Conservation (phyloP, 2,329 filamentous ascomycete genomes). For the Arthroderma sp. region DNA sequence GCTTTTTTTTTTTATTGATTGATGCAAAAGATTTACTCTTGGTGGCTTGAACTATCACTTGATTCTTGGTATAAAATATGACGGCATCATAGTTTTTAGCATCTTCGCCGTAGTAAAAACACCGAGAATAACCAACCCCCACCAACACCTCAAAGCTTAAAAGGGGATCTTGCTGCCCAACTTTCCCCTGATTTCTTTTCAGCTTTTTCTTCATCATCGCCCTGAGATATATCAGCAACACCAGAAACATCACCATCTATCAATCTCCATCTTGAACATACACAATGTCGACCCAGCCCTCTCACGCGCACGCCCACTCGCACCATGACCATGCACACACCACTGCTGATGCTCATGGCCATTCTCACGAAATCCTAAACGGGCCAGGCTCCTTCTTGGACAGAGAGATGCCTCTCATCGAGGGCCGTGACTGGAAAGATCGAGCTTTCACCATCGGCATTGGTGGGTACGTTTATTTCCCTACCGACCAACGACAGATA, state of each 20-base stretch:
- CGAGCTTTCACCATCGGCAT: conserved; percentile 95
- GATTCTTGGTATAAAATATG: too few relatives aligned
- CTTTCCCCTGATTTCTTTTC: too few relatives aligned
- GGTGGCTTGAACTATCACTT: too few relatives aligned
- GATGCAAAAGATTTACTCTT: too few relatives aligned
- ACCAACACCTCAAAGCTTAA: too few relatives aligned
- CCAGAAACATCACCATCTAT: too few relatives aligned
- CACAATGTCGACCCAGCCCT: not conserved
- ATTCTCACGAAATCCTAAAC: conserved; percentile 89
- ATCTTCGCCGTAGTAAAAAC: too few relatives aligned
- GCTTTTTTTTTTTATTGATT: too few relatives aligned
- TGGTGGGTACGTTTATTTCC: conserved; percentile 52
- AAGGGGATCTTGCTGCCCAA: too few relatives aligned
- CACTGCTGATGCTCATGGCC: conserved; percentile 58
- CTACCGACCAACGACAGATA: not conserved
- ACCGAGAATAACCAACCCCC: too few relatives aligned
- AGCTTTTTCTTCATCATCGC: too few relatives aligned
- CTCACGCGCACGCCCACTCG: conserved; percentile 6
- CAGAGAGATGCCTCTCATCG: conserved; percentile 85
- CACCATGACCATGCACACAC: conserved; percentile 45
- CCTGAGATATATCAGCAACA: not conserved
- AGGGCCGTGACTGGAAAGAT: conserved; percentile 75
- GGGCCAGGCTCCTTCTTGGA: conserved; percentile 82
- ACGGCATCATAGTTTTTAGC: too few relatives aligned
- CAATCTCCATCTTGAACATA: not conserved